A percentile compares a stretch with the other conserved stretches of the same genome.
phyloP scores from a whole-genome alignment of 768 basidiomycete species.

The Scleroderma citrinum region DNA sequence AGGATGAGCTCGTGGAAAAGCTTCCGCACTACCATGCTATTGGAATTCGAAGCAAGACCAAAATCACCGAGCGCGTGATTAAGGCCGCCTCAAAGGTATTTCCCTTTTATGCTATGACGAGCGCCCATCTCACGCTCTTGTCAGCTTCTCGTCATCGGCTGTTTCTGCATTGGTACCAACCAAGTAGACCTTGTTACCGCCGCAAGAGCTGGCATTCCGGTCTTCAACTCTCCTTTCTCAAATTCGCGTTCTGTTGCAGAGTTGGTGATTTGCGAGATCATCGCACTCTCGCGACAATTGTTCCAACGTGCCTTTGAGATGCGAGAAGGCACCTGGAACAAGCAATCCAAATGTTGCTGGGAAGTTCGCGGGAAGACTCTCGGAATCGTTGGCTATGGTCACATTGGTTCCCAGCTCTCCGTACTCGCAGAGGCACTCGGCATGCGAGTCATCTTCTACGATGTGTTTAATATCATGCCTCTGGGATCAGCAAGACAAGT shows the following conservation, averaged over 20 bases:
- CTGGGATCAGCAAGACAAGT: conserved; percentile 91
- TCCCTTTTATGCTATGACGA: background rate
- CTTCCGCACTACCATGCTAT: conserved; percentile 86
- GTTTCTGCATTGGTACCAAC: conserved; percentile 99
- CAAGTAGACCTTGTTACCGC: conserved; percentile 90
- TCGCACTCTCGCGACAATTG: conserved; percentile 91
- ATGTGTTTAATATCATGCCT: conserved; percentile 96
- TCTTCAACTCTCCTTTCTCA: conserved; percentile 99
- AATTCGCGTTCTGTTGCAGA: conserved; percentile 99
- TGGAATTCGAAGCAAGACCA: conserved; percentile 97
- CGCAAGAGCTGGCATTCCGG: conserved; percentile 84
- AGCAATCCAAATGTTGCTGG: conserved; percentile 97
- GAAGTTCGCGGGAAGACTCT: conserved; percentile 96
- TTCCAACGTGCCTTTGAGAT: conserved; percentile 86
- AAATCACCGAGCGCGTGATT: conserved; percentile 86
- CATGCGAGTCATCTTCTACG: conserved; percentile 92
- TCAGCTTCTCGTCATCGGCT: conserved; percentile 92
- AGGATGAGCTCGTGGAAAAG: conserved; percentile 85
- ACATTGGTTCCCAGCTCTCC: conserved; percentile 95
- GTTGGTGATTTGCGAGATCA: conserved; percentile 90
- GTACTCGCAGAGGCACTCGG: conserved; percentile 96
- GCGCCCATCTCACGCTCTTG: conserved; percentile 1
- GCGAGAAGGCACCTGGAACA: conserved; percentile 92
- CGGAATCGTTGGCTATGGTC: conserved; percentile 97
- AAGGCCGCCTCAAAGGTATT: conserved; percentile 80